Percentiles rank a stretch among this genome's conserved stretches.
Conservation (phyloP, 139 green algal species). For the Micractinium sp. region DNA sequence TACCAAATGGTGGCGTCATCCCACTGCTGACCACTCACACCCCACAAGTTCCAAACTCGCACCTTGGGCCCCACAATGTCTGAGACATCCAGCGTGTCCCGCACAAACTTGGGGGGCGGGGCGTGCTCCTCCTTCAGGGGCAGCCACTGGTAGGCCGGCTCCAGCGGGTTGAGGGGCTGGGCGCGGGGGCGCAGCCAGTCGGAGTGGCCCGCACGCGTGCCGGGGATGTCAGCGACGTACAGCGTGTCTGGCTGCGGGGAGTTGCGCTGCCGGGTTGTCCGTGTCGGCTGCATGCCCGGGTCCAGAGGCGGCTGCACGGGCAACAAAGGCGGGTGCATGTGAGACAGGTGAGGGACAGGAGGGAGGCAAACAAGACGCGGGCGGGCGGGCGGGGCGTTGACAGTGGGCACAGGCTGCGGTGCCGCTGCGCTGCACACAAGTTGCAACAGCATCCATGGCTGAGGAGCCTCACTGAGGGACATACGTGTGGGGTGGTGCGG, state of each 20-base stretch:
- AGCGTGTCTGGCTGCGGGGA: not conserved
- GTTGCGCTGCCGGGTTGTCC: not conserved
- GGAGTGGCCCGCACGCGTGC: not conserved
- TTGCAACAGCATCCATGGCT: not conserved
- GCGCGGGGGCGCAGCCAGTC: not conserved
- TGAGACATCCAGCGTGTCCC: slow-evolving; percentile 29
- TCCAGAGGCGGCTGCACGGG: not conserved
- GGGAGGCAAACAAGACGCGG: no score
- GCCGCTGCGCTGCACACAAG: no score
- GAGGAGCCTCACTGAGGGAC: not conserved
- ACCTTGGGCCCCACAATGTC: slow-evolving; percentile 38
- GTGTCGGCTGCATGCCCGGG: not conserved
- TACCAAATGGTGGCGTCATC: not conserved
- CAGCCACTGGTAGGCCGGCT: slow-evolving; percentile 21
- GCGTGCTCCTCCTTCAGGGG: not conserved
- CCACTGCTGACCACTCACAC: not conserved
- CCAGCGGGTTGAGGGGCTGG: slow-evolving; percentile 31
- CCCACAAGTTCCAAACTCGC: not conserved
- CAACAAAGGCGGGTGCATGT: not conserved
- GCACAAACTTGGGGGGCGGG: slow-evolving; percentile 26
- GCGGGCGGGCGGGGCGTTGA: no score
- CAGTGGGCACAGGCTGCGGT: no score
- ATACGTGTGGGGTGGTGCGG: not conserved
- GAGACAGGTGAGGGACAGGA: no score
- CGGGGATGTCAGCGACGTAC: not conserved